These are phyloP conservation scores for Coemansia sp. DNA, from an alignment of 192 early-diverging fungal species.

Conservation along the genomic window DNA sequence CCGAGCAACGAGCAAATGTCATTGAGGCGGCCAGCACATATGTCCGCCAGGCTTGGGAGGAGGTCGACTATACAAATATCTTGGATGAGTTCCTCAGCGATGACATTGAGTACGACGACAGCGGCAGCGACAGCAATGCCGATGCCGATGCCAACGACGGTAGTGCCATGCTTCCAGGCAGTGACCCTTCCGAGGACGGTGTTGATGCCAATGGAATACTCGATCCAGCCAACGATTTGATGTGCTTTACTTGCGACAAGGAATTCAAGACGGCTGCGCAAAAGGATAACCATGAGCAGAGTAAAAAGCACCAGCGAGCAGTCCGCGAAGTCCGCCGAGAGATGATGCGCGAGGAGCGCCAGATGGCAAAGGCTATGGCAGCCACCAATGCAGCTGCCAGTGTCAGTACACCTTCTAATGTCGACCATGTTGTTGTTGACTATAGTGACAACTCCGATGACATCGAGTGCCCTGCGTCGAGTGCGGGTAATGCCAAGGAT, in stretches of 20 bases:
- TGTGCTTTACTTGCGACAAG: constrained; percentile 90
- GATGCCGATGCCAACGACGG: constrained; percentile 14
- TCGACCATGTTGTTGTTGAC: neutral
- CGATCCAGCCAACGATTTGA: constrained; percentile 66
- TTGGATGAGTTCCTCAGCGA: constrained; percentile 50
- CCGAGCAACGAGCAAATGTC: constrained; percentile 60
- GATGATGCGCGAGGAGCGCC: constrained; percentile 72
- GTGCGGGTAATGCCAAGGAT: constrained; percentile 5
- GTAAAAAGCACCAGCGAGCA: constrained; percentile 84
- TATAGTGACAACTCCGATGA: neutral
- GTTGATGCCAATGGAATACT: constrained; percentile 34
- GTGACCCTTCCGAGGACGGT: constrained; percentile 3
- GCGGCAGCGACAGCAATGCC: neutral
- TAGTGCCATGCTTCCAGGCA: constrained; percentile 10
- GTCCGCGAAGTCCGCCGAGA: constrained; percentile 75
- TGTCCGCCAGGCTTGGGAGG: constrained; percentile 75
- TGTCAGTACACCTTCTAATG: neutral
- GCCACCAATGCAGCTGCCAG: neutral
- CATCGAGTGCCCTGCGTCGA: constrained; percentile 12
- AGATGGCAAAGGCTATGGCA: constrained; percentile 38
- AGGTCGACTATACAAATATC: constrained; percentile 58
- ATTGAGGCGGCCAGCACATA: constrained; percentile 60
- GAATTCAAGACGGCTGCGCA: constrained; percentile 80
- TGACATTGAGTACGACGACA: constrained; percentile 41
- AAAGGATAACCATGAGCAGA: constrained; percentile 83